Percentiles rank a stretch among this genome's conserved stretches.
These are phyloP conservation scores for Penicillium palitans DNA, from an alignment of 2,329 filamentous ascomycete species.

Conservation along the genomic window DNA sequence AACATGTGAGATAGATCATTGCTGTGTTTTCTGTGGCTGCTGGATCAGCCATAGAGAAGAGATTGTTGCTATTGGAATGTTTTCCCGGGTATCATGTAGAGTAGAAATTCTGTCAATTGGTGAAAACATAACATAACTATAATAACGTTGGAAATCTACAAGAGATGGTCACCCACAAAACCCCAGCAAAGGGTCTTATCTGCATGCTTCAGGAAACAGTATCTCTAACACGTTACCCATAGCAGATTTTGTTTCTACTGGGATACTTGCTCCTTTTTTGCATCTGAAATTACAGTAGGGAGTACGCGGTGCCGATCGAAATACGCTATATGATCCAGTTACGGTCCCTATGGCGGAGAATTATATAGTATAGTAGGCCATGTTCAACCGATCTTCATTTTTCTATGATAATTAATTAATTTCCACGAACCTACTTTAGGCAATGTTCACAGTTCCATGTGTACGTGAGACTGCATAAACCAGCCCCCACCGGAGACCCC, in stretches of 20 bases:
- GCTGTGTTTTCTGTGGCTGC: conserved; percentile 18
- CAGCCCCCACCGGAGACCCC: neutral
- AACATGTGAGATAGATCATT: conserved; percentile 14
- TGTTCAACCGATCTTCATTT: neutral
- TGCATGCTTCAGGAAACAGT: neutral
- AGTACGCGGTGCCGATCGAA: neutral
- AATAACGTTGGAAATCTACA: no score
- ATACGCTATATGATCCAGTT: neutral
- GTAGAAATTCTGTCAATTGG: neutral
- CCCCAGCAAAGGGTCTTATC: neutral
- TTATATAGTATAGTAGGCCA: neutral
- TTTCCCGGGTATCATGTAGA: neutral
- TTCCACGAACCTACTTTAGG: neutral
- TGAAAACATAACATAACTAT: neutral
- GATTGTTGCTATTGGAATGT: neutral
- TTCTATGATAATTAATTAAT: neutral
- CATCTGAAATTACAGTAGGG: neutral
- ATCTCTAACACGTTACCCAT: neutral
- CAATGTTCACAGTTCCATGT: neutral
- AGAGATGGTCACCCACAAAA: no score
- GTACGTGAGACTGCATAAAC: neutral
- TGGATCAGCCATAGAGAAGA: conserved; percentile 21
- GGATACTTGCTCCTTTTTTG: neutral
- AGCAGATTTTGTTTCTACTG: no score
- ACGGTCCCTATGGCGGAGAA: neutral